Percentiles rank a stretch among this genome's conserved stretches.
Evolutionary conservation across 495 filamentous ascomycete species (phyloP).

Genomic region (Talaromyces ruber): DNA sequence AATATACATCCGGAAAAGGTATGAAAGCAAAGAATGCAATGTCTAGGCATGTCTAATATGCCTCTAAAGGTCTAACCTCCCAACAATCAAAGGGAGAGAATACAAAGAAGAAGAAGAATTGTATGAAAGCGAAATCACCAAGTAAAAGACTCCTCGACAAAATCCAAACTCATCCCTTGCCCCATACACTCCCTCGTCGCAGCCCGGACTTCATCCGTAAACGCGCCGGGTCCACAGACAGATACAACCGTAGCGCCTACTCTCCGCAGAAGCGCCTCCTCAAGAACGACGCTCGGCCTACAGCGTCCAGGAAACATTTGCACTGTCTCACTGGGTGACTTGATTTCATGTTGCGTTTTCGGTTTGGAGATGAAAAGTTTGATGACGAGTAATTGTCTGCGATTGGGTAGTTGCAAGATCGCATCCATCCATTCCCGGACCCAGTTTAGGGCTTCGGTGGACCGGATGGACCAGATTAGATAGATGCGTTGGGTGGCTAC

Average conservation of each 20-base stretch:
- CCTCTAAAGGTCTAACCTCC: not conserved
- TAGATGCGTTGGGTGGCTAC: slow-evolving; percentile 73
- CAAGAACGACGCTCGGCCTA: slow-evolving; percentile 51
- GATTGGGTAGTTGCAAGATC: slow-evolving; percentile 74
- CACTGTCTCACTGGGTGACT: slow-evolving; percentile 71
- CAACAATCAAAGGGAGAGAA: too few relatives aligned
- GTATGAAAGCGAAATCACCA: slow-evolving; percentile 39
- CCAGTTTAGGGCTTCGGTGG: slow-evolving; percentile 85
- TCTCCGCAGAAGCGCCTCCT: slow-evolving; percentile 66
- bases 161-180: slow-evolving; percentile 64
- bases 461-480: slow-evolving; percentile 86
- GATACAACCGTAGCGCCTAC: slow-evolving; percentile 78
- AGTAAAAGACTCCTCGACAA: slow-evolving; percentile 92
- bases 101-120: not conserved
- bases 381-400: slow-evolving; percentile 74
- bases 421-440: slow-evolving; percentile 92
- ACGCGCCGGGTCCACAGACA: slow-evolving; percentile 82
- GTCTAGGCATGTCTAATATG: not conserved
- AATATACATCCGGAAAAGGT: not conserved
- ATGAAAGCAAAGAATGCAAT: not conserved
- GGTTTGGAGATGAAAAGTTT: slow-evolving; percentile 88
- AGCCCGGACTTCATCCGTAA: slow-evolving; percentile 77
- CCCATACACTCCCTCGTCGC: slow-evolving; percentile 62
- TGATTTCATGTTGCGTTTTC: slow-evolving; percentile 67
- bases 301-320: slow-evolving; percentile 80